Evolutionary conservation across 805 yeast genomes (phyloP).

Genomic region (Pichia occidentalis): DNA sequence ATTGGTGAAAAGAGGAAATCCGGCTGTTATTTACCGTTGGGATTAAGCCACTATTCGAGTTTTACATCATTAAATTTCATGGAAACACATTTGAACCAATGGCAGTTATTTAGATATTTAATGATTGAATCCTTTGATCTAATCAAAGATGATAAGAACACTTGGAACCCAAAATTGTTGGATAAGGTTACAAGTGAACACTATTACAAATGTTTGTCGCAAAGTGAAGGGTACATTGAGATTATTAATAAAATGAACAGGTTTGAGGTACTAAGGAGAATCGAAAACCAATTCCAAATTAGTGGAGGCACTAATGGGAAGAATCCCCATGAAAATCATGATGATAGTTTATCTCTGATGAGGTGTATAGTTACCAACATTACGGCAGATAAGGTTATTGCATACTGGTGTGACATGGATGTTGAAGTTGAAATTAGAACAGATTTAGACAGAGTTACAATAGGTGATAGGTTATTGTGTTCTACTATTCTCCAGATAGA

Average conservation of each 20-base stretch:
- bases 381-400: conserved; percentile 26
- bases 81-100: conserved; percentile 26
- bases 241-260: conserved; percentile 16
- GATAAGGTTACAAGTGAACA: conserved; percentile 10
- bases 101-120: conserved; percentile 28
- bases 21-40: conserved; percentile 20
- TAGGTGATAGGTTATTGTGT: conserved; percentile 44
- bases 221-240: conserved; percentile 19
- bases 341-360: conserved; percentile 20
- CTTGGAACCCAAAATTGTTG: conserved; percentile 9
- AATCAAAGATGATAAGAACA: neutral
- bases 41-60: conserved; percentile 19
- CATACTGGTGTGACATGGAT: conserved; percentile 42
- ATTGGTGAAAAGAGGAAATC: conserved; percentile 13
- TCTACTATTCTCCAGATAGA: conserved; percentile 39
- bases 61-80: conserved; percentile 23
- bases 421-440: conserved; percentile 39
- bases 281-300: conserved; percentile 4
- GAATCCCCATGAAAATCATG: too few relatives aligned
- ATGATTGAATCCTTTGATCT: conserved; percentile 13
- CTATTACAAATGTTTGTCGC: conserved; percentile 8
- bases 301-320: conserved; percentile 13
- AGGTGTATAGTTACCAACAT: conserved; percentile 41
- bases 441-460: conserved; percentile 14
- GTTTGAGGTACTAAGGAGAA: conserved; percentile 3